Conservation (phyloP, 1,284 basidiomycete species). For the Amylostereum areolatum region DNA sequence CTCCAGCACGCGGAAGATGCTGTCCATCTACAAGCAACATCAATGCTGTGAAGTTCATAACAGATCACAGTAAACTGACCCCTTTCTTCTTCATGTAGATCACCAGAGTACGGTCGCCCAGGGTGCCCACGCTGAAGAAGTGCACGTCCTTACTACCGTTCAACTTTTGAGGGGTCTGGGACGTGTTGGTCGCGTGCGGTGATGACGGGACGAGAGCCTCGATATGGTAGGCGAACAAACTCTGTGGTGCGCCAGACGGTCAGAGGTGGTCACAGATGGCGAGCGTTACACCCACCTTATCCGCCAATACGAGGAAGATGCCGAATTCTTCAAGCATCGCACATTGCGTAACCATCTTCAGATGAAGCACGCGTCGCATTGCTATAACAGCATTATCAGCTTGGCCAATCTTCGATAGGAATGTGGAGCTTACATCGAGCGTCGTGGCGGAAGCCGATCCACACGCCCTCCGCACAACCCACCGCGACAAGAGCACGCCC, state of each 20-base stretch:
- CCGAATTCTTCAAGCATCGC: constrained; percentile 94
- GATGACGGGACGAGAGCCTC: constrained; percentile 91
- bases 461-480: constrained; percentile 93
- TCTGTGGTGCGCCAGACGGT: constrained; percentile 29
- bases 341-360: constrained; percentile 89
- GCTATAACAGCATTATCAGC: constrained; percentile 34
- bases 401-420: constrained; percentile 4
- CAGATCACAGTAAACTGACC: constrained; percentile 38
- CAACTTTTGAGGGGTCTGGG: constrained; percentile 80
- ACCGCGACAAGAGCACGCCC: constrained; percentile 83
- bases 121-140: constrained; percentile 89
- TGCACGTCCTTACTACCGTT: constrained; percentile 87
- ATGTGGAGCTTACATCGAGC: constrained; percentile 57
- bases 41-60: background rate
- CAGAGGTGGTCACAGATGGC: background rate
- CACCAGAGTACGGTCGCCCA: constrained; percentile 81
- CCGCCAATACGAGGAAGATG: constrained; percentile 91
- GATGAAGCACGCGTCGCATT: constrained; percentile 83
- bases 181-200: constrained; percentile 54
- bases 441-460: constrained; percentile 92
- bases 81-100: constrained; percentile 96
- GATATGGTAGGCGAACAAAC: constrained; percentile 86
- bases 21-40: constrained; percentile 53
- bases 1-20: constrained; percentile 90
- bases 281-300: constrained; percentile 53